These are phyloP conservation scores for Helicostylum pulchrum DNA, from an alignment of 192 early-diverging fungal species.

Conservation along the genomic window DNA sequence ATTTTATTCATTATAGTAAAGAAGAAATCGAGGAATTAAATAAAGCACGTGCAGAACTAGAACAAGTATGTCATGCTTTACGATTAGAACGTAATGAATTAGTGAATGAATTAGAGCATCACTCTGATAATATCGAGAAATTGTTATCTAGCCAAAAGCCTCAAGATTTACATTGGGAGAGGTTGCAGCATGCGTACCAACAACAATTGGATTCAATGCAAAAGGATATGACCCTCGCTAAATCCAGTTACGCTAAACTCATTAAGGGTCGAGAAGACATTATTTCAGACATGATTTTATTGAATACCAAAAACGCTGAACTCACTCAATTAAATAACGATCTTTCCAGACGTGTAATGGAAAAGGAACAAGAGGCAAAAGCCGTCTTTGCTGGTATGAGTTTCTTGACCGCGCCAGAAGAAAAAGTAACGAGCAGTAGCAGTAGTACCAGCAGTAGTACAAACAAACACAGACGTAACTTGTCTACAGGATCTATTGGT, in stretches of 20 bases:
- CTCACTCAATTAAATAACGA: constrained; percentile 55
- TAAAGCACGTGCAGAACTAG: constrained; percentile 7
- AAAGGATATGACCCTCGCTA: constrained; percentile 40
- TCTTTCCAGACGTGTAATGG: constrained; percentile 42
- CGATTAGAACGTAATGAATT: constrained; percentile 13
- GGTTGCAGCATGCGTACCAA: constrained; percentile 38
- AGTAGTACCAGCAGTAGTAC: not conserved
- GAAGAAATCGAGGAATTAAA: constrained; percentile 22
- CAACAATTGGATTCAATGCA: constrained; percentile 46
- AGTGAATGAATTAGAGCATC: constrained; percentile 11
- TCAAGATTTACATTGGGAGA: constrained; percentile 14
- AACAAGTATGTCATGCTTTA: constrained; percentile 9
- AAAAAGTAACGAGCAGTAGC: not conserved
- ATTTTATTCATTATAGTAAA: constrained; percentile 3
- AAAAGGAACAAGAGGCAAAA: constrained; percentile 39
- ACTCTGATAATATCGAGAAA: constrained; percentile 8
- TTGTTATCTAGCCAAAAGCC: constrained; percentile 13
- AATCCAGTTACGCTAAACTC: constrained; percentile 38
- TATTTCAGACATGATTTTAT: constrained; percentile 45
- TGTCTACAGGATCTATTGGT: constrained; percentile 6
- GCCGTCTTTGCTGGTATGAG: constrained; percentile 35
- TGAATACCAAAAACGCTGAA: constrained; percentile 54
- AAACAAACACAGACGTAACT: constrained; percentile 6
- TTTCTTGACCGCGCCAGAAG: constrained; percentile 10
- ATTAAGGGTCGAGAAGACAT: constrained; percentile 45